Conservation (phyloP, 768 basidiomycete genomes). For the Sistotremastrum suecicum region DNA sequence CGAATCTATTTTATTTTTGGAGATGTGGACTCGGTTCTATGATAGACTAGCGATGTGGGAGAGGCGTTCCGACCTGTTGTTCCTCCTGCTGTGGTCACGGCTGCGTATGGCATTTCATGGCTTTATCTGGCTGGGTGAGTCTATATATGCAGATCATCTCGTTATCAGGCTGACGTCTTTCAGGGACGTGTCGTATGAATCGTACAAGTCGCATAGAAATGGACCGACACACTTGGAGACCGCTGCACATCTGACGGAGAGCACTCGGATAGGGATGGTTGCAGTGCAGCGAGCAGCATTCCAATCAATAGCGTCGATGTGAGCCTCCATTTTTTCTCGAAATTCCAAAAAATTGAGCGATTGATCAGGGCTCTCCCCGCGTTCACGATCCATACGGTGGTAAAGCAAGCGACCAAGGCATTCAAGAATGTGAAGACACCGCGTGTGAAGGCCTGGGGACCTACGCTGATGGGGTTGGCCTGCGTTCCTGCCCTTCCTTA, state of each 20-base stretch:
- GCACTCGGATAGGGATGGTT: constrained; percentile 50
- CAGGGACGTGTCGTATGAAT: constrained; percentile 66
- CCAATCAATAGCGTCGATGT: constrained; percentile 77
- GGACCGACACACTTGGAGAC: constrained; percentile 56
- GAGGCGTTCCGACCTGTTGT: constrained; percentile 76
- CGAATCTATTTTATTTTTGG: not conserved
- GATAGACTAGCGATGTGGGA: constrained; percentile 66
- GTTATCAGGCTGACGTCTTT: not conserved
- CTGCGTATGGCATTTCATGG: constrained; percentile 75
- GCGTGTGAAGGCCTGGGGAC: constrained; percentile 57
- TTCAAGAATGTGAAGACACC: constrained; percentile 46
- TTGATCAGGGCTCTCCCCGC: constrained; percentile 60
- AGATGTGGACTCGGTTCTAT: constrained; percentile 1
- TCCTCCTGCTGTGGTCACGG: constrained; percentile 53
- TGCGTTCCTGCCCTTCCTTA: constrained; percentile 64
- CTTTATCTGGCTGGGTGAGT: constrained; percentile 54
- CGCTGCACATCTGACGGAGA: constrained; percentile 57
- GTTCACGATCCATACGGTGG: constrained; percentile 74
- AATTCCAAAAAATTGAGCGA: not conserved
- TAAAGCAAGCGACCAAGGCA: constrained; percentile 55
- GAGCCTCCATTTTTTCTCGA: constrained; percentile 15
- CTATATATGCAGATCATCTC: not conserved
- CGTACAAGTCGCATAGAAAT: constrained; percentile 58
- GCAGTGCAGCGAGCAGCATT: constrained; percentile 67
- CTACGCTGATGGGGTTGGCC: constrained; percentile 57